These are phyloP conservation scores for Colletotrichum sp. DNA, from an alignment of 2,329 filamentous ascomycete species.

Conservation along the genomic window DNA sequence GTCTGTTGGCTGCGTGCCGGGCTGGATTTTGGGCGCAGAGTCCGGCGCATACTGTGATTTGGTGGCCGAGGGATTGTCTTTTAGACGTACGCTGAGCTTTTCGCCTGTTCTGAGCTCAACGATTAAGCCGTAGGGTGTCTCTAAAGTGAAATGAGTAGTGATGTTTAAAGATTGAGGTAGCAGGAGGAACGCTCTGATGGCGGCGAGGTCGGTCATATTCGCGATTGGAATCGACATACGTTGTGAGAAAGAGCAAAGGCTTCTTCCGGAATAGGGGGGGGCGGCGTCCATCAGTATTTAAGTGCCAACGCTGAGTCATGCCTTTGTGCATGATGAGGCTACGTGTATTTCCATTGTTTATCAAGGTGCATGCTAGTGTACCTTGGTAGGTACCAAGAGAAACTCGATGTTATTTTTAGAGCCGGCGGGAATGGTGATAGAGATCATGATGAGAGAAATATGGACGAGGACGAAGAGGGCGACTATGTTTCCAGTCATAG, in stretches of 20 bases:
- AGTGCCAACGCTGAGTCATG: neutral
- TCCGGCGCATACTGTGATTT: neutral
- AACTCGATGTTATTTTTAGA: neutral
- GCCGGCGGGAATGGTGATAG: neutral
- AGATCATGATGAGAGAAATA: neutral
- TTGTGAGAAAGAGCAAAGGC: neutral
- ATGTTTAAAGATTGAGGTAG: neutral
- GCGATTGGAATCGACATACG: neutral
- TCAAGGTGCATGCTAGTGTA: neutral
- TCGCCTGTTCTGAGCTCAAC: neutral
- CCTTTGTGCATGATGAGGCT: neutral
- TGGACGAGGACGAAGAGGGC: neutral
- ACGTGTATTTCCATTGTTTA: neutral
- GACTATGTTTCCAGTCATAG: too few species aligned
- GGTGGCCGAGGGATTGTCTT: neutral
- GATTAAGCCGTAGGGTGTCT: neutral
- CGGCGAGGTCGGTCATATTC: neutral
- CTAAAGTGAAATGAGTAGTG: neutral
- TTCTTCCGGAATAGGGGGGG: neutral
- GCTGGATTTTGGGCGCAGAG: neutral
- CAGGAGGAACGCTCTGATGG: neutral
- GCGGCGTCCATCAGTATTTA: too few species aligned
- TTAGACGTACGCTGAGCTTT: neutral
- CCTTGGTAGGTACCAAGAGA: neutral
- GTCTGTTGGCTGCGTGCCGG: accelerated